Conservation (phyloP, 352 stramenopile species). For the Phytophthora pini region DNA sequence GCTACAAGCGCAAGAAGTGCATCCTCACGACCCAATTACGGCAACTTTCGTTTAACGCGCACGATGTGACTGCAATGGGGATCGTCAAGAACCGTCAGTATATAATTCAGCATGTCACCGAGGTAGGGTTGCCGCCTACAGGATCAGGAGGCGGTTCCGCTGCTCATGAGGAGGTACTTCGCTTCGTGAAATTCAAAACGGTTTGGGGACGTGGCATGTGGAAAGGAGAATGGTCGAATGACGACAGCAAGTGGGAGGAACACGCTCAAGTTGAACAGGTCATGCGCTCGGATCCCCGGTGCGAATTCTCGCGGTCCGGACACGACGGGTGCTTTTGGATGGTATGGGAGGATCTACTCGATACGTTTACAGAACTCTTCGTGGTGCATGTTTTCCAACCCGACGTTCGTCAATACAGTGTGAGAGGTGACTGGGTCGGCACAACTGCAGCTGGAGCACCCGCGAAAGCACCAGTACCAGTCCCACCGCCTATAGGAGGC, state of each 20-base stretch:
- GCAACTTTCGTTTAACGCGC: conserved; percentile 71
- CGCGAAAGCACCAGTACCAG: conserved; percentile 13
- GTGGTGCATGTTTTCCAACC: conserved; percentile 53
- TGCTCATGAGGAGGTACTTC: conserved; percentile 35
- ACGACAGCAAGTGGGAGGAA: conserved; percentile 88
- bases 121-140: conserved; percentile 42
- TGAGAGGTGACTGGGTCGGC: conserved; percentile 52
- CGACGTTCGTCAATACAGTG: conserved; percentile 58
- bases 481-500: conserved; percentile 8
- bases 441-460: conserved; percentile 51
- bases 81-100: conserved; percentile 86
- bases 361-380: conserved; percentile 77
- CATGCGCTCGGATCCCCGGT: conserved; percentile 62
- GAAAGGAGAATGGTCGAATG: conserved; percentile 85
- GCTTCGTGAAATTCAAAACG: conserved; percentile 84
- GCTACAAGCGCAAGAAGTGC: conserved; percentile 61
- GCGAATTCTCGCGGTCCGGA: conserved; percentile 72
- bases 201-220: conserved; percentile 82
- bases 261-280: conserved; percentile 75
- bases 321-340: conserved; percentile 88
- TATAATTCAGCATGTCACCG: conserved; percentile 71
- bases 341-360: conserved; percentile 77
- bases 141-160: conserved; percentile 1
- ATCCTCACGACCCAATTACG: conserved; percentile 75
- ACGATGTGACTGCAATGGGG: conserved; percentile 60